Base-by-base conservation (phyloP, 2,329 filamentous ascomycete species). In the Exophiala lecanii-corni region DNA sequence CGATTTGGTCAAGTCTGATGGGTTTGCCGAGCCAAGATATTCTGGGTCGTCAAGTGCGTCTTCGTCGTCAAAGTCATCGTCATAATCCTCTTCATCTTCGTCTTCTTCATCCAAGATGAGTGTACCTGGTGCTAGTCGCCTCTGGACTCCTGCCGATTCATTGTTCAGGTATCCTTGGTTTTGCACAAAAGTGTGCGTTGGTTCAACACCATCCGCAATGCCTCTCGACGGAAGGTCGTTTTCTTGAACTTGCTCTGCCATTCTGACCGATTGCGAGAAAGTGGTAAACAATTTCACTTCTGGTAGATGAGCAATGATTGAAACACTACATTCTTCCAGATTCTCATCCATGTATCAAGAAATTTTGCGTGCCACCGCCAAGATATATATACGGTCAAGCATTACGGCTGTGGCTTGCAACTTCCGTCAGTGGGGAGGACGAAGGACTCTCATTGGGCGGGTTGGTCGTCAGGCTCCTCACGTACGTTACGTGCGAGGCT, bases 1-100 rank as follows among this genome's bases (percentile, higher is more conserved):
- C 5, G 83, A 81, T 67, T 94, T 92, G 26, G 87, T 89, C 43
- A 88, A 76, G 63, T 94, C 86, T 28, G 76, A 58, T 0, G 75
- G 70, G 48, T 81, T 78, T 1, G 70, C 73, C 0, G 78, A 72
- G 5, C 71, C 69, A 36, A 80, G 70, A 13, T 75, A 66, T 57
- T 78, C 79, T 17, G 73, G 70, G 37, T 70, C 70, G 17, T 79
- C 55, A 34, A 75, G 71, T 12, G 79, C 74, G 31, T 73, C 70
- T 2, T 63, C 62, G 42, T 72, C 72, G 19, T 77, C 73, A 48
- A 76, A 73, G 41, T 85, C 76, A 47, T 81, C 78, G 44, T 81
- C 78, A 32, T 81, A 72, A 7, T 82, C 79, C 23, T 79, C 72
- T 23, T 75, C 70, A 30, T 66, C 67, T 33, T 71, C 67, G 36